Evolutionary conservation across 1,284 basidiomycete species (phyloP), one percentile per base, ranked within the genome.

Genomic region (Ustilago tritici): DNA sequence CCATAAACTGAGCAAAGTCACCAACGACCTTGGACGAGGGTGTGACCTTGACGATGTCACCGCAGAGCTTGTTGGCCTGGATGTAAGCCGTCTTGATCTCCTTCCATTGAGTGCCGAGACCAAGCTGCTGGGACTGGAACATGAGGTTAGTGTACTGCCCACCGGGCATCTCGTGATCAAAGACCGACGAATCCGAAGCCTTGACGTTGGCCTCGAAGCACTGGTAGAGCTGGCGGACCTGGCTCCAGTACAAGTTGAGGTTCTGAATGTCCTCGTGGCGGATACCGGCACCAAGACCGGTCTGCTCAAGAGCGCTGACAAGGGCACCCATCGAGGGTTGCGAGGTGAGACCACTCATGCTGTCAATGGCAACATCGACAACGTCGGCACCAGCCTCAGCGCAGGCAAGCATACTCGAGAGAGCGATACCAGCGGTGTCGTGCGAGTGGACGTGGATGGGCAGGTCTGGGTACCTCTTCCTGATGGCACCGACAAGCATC

Each of bases 361-460:
- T 61, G 88, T 99, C 97, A 85, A 99, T 98, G 58, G 97, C 97
- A 65, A 98, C 95, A 85, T 99, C 97, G 68, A 99, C 92, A 19
- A 99, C 92, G 87, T 99, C 97, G 61, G 97, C 97, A 80, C 97
- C 97, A 28, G 97, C 97, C 53, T 92, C 92, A 15, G 97, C 97
- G 60, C 92, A 92, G 12, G 97, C 96, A 71, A 99, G 88, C 97
- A 99, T 99, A 84, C 92, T 95, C 23, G 97, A 93, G 53, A 95
- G 90, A 54, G 97, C 94, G 84, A 99, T 99, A 88, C 97, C 97
- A 67, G 97, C 97, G 36, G 97, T 99, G 88, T 99, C 97, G 88
- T 99, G 97, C 47, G 97, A 98, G 89, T 99, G 97, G 52, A 99
- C 95, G 87, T 99, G 97, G 87, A 99, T 99, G 49, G 96, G 95